Evolutionary conservation across 1,284 basidiomycete genomes (phyloP).

Genomic region (Exobasidium cylindrosporum): DNA sequence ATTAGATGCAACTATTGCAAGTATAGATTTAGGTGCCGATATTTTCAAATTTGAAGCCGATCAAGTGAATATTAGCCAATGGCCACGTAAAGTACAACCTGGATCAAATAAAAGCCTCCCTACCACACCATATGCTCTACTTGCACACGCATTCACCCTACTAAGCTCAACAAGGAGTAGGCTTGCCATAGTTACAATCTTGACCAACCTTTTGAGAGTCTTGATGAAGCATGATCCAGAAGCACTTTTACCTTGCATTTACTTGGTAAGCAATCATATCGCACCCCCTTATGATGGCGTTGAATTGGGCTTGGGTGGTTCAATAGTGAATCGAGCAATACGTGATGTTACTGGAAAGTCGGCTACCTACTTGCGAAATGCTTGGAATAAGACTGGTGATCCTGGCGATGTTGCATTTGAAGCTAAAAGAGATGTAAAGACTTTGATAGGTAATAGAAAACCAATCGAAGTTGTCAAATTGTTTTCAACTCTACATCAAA

Average conservation of each 20-base stretch:
- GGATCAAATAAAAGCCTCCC: background rate
- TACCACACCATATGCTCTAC: conserved; percentile 72
- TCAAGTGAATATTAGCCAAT: conserved; percentile 29
- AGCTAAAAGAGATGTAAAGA: conserved; percentile 44
- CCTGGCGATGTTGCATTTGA: conserved; percentile 53
- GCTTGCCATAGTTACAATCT: conserved; percentile 71
- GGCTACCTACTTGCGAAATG: conserved; percentile 65
- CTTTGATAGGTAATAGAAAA: conserved; percentile 37
- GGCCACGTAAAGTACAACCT: conserved; percentile 25
- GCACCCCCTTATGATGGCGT: conserved; percentile 62
- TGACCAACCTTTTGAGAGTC: conserved; percentile 76
- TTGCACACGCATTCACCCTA: conserved; percentile 71
- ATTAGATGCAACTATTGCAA: conserved; percentile 33
- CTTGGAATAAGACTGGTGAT: conserved; percentile 55
- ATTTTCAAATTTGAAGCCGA: conserved; percentile 51
- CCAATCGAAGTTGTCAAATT: conserved; percentile 47
- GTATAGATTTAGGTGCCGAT: conserved; percentile 46
- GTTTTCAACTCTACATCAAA: conserved; percentile 57
- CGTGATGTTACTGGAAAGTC: conserved; percentile 78
- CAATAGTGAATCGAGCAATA: conserved; percentile 74
- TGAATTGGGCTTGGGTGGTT: conserved; percentile 58
- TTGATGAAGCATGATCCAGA: conserved; percentile 68
- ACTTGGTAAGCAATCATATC: conserved; percentile 81
- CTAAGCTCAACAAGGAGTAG: conserved; percentile 76
- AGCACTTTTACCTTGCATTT: conserved; percentile 76